A percentile compares a stretch with the other conserved stretches of the same genome.
Evolutionary conservation across 228 moss, liverwort and hornwort species (phyloP).

Genomic region (Sphagnum fallax): DNA sequence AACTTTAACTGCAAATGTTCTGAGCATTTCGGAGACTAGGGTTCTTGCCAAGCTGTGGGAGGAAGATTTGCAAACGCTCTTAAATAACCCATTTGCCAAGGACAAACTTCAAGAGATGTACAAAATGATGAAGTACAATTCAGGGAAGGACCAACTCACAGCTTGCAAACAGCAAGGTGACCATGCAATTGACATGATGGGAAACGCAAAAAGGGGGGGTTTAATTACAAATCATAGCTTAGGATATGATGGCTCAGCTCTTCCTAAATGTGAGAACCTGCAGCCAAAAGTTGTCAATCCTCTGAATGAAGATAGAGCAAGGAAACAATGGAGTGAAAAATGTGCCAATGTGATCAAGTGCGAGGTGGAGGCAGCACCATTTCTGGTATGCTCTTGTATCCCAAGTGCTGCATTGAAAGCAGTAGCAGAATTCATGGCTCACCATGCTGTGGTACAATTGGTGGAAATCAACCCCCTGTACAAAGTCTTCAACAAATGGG

Average conservation of each 20-base stretch:
- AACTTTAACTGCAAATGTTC: slow-evolving; percentile 22
- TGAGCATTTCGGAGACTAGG: slow-evolving; percentile 11
- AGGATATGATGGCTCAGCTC: background rate
- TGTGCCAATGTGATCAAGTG: slow-evolving; percentile 18
- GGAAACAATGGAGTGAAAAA: background rate
- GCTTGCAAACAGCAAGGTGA: no score
- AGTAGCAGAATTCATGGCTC: slow-evolving; percentile 37
- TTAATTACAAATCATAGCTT: background rate
- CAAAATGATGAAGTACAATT: slow-evolving; percentile 11
- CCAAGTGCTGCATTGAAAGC: slow-evolving; percentile 2
- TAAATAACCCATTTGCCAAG: background rate
- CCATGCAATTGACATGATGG: no score
- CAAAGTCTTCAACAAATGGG: slow-evolving; percentile 62
- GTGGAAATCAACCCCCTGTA: slow-evolving; percentile 54
- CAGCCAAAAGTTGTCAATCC: no score
- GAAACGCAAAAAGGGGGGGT: no score
- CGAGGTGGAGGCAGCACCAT: slow-evolving; percentile 9
- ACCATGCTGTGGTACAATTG: slow-evolving; percentile 49
- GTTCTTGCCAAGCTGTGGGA: slow-evolving; percentile 31
- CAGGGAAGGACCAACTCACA: slow-evolving; percentile 8
- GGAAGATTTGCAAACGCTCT: slow-evolving; percentile 8
- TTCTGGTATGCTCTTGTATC: slow-evolving; percentile 33
- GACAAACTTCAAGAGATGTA: background rate
- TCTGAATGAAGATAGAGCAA: background rate
- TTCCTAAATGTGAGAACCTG: no score